Conservation (phyloP, 805 yeast genomes). For the Candida argentea region DNA sequence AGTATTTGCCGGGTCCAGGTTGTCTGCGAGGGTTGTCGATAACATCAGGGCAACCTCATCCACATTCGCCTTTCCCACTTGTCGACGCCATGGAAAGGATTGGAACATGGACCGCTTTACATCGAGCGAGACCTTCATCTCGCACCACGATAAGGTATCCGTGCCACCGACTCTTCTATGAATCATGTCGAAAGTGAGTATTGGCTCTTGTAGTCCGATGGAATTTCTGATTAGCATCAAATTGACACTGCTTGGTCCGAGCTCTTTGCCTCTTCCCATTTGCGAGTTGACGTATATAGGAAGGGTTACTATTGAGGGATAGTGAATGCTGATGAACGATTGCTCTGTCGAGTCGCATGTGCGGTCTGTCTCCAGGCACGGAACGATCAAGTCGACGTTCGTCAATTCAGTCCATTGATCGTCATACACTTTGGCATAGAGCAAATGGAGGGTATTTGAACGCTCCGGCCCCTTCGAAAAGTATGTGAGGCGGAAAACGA, state of each 20-base stretch:
- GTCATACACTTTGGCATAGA: conserved; percentile 15
- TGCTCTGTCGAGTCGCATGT: no score
- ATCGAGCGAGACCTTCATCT: conserved; percentile 1
- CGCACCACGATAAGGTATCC: conserved; percentile 2
- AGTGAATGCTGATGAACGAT: no score
- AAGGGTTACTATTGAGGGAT: no score
- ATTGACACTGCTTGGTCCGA: conserved; percentile 46
- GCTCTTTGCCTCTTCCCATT: conserved; percentile 11
- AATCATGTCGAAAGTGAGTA: conserved; percentile 33
- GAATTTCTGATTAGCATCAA: conserved; percentile 23
- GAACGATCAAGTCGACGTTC: conserved; percentile 12
- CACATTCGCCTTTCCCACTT: conserved; percentile 18
- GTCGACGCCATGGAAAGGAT: conserved; percentile 24
- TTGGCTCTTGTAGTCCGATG: conserved; percentile 34
- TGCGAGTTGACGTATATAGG: no score
- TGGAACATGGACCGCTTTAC: conserved; percentile 19
- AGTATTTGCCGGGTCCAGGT: no score
- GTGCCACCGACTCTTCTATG: conserved; percentile 7
- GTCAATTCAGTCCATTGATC: conserved; percentile 13
- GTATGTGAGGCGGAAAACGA: conserved; percentile 27
- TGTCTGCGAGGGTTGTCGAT: conserved; percentile 6
- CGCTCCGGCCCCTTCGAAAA: conserved; percentile 14
- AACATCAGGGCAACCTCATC: conserved; percentile 10
- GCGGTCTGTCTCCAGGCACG: conserved; percentile 9
- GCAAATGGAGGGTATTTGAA: conserved; percentile 16